Evolutionary conservation across 768 basidiomycete genomes (phyloP).

Genomic region (Hypholoma sublateritium): DNA sequence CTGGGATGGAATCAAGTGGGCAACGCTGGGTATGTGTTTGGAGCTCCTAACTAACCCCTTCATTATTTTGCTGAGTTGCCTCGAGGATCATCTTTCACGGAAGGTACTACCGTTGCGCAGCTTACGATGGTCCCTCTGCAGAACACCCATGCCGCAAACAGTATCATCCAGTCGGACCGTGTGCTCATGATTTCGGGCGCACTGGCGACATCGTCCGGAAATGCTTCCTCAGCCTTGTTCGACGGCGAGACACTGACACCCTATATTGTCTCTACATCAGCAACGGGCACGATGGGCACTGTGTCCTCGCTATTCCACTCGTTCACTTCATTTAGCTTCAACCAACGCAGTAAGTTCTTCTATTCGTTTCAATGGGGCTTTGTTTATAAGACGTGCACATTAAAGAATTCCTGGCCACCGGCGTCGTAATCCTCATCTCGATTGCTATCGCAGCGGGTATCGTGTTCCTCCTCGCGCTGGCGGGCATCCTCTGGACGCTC

Average conservation of each 20-base stretch:
- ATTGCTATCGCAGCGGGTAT: slow-evolving; percentile 96
- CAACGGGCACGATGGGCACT: slow-evolving; percentile 66
- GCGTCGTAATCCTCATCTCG: slow-evolving; percentile 94
- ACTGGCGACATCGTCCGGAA: slow-evolving; percentile 68
- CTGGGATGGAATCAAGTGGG: slow-evolving; percentile 86
- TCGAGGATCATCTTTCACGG: slow-evolving; percentile 54
- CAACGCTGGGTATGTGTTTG: slow-evolving; percentile 49
- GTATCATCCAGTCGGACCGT: slow-evolving; percentile 78
- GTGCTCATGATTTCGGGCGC: slow-evolving; percentile 88
- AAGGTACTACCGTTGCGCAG: slow-evolving; percentile 71
- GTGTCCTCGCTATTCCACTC: slow-evolving; percentile 85
- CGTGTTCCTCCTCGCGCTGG: slow-evolving; percentile 81
- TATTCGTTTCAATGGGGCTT: slow-evolving; percentile 7
- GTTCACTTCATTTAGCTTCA: slow-evolving; percentile 73
- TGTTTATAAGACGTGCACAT: background rate
- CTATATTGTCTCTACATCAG: slow-evolving; percentile 69
- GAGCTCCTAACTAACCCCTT: slow-evolving; percentile 2
- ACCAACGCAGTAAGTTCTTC: slow-evolving; percentile 56
- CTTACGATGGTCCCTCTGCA: slow-evolving; percentile 89
- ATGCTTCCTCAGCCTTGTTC: slow-evolving; percentile 82
- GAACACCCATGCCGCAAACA: slow-evolving; percentile 67
- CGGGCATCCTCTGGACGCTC: slow-evolving; percentile 89
- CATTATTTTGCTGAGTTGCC: slow-evolving; percentile 1
- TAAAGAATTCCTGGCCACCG: slow-evolving; percentile 83
- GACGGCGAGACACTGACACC: slow-evolving; percentile 85